Base-by-base conservation (phyloP, 345 rosid genomes). In the Boechera stricta region DNA sequence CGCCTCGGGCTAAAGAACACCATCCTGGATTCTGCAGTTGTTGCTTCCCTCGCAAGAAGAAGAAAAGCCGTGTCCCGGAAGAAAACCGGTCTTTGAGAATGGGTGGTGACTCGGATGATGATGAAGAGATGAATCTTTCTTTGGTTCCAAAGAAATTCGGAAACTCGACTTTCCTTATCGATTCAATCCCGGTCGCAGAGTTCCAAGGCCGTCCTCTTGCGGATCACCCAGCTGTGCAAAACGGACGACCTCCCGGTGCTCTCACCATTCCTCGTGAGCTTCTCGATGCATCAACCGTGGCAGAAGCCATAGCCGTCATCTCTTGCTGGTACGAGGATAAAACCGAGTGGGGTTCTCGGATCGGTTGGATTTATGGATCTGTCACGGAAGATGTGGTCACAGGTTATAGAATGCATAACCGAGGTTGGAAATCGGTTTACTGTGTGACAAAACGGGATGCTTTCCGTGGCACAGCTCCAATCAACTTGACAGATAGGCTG, bases 291-390 rank as follows among this genome's bases (percentile, higher is more conserved):
- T 87, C 97, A 9, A 94, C 98, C 10, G 98, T 94, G 65, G 98
- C 98, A 2, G 98, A 94, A 86, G 98, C 98, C 38, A 92, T 94
- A 59, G 92, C 93, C 39, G 98, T 94, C 67, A 94, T 94, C 69
- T 94, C 98, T 24, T 94, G 98, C 84, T 94, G 98, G 98, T 94
- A 94, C 5, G 98, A 94, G 74, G 98, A 94, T 71, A 94, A 94
- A 85, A 94, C 98, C 13, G 98, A 94, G 81, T 94, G 98, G 98
- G 98, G 98, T 33, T 72, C 81, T 2, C 88, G 98, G 29, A 86
- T 90, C 26, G 98, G 98, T 47, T 94, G 98, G 98, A 94, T 94
- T 79, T 94, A 94, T 63, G 98, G 98, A 32, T 94, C 98, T 6
- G 97, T 94, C 26, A 94, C 98, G 0, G 98, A 94, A 82, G 98